Percentiles rank a stretch among this genome's conserved stretches.
These are phyloP conservation scores for Heritiera fomes DNA, from an alignment of 345 rosid genomes.

Conservation along the genomic window DNA sequence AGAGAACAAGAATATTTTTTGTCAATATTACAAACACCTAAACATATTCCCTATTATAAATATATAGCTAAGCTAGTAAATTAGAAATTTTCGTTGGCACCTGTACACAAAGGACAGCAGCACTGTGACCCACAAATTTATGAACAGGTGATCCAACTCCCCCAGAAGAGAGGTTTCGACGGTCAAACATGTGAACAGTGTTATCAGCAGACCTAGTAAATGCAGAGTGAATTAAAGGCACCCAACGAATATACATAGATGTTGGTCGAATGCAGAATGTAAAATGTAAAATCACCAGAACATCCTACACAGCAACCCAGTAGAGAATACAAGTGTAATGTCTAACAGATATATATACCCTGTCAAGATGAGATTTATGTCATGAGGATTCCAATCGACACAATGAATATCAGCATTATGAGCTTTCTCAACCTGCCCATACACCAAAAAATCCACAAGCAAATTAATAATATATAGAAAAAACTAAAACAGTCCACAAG, in stretches of 20 bases:
- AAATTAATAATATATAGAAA: background rate
- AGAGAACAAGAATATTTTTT: slow-evolving; percentile 13
- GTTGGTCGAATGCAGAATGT: background rate
- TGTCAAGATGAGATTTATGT: slow-evolving; percentile 78
- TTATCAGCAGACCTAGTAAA: slow-evolving; percentile 87
- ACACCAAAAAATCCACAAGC: background rate
- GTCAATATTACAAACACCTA: slow-evolving; percentile 8
- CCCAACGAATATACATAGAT: background rate
- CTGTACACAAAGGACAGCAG: slow-evolving; percentile 96
- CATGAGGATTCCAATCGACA: slow-evolving; percentile 97
- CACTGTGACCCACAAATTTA: slow-evolving; percentile 85
- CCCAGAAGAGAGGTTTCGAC: slow-evolving; percentile 73
- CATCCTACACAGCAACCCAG: background rate
- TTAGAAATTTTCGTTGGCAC: slow-evolving; percentile 30
- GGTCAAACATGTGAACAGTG: slow-evolving; percentile 86
- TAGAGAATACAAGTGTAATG: background rate
- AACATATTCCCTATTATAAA: background rate
- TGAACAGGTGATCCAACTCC: slow-evolving; percentile 76
- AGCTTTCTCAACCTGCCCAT: slow-evolving; percentile 83
- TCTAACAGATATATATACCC: slow-evolving; percentile 56
- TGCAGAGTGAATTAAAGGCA: background rate
- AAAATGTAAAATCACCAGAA: slow-evolving; percentile 9
- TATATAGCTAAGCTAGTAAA: background rate
- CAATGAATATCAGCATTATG: slow-evolving; percentile 96
- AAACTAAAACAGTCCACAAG: background rate